Conservation (phyloP, 495 filamentous ascomycete species). For the Trichodelitschia bisporula region DNA sequence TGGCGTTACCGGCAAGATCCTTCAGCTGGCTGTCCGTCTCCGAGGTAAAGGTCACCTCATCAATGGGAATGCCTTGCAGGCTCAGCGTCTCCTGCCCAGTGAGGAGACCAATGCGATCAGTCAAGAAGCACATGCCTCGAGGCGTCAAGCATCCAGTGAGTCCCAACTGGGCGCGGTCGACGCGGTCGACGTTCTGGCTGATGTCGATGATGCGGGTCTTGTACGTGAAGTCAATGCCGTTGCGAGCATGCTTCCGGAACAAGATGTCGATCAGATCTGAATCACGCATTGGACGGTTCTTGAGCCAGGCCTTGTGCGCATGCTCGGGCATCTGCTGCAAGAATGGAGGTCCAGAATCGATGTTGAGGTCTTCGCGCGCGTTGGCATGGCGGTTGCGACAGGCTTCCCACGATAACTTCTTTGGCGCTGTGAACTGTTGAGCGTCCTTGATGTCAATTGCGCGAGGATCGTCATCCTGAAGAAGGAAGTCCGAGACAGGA, state of each 20-base stretch:
- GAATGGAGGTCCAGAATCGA: not conserved
- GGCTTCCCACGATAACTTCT: not conserved
- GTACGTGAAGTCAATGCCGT: slow-evolving; percentile 31
- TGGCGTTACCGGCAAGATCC: slow-evolving; percentile 65
- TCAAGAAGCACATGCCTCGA: slow-evolving; percentile 33
- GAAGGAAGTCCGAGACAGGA: slow-evolving; percentile 35
- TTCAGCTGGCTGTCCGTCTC: slow-evolving; percentile 40
- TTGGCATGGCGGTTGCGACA: not conserved
- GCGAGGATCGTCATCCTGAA: slow-evolving; percentile 29
- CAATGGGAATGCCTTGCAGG: slow-evolving; percentile 47
- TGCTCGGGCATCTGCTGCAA: not conserved
- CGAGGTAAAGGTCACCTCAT: slow-evolving; percentile 32
- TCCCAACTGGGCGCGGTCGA: slow-evolving; percentile 25
- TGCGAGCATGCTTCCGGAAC: not conserved
- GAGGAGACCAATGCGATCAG: slow-evolving; percentile 34
- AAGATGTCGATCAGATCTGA: not conserved
- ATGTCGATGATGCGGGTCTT: slow-evolving; percentile 43
- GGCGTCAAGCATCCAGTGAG: slow-evolving; percentile 52
- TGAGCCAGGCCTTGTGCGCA: not conserved
- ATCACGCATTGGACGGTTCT: not conserved
- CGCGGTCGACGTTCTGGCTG: slow-evolving; percentile 53
- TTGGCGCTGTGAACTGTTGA: not conserved
- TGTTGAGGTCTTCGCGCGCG: not conserved
- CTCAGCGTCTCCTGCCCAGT: slow-evolving; percentile 39
- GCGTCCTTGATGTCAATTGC: slow-evolving; percentile 14